Percentiles rank a stretch among this genome's conserved stretches.
Conservation (phyloP, 2,329 filamentous ascomycete genomes). For the Thermoascus crustaceus region DNA sequence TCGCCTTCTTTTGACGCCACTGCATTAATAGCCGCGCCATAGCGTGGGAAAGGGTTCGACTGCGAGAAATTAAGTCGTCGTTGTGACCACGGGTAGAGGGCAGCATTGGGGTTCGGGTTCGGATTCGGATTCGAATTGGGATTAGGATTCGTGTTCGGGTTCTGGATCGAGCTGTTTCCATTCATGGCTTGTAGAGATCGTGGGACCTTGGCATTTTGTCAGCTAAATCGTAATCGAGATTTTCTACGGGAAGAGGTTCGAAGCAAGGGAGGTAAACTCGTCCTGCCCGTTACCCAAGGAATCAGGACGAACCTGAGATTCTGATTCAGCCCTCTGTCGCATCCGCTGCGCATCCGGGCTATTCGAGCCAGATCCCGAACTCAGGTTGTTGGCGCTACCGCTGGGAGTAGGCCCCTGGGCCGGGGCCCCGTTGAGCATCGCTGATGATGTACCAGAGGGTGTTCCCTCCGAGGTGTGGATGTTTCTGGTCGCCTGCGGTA, state of each 20-base stretch:
- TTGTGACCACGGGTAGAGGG: constrained; percentile 94
- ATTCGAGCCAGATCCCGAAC: constrained; percentile 56
- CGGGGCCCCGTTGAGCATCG: constrained; percentile 39
- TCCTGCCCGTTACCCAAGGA: background rate
- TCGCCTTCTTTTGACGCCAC: constrained; percentile 92
- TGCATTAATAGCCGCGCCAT: constrained; percentile 92
- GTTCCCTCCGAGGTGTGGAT: constrained; percentile 49
- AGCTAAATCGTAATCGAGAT: background rate
- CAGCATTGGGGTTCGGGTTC: constrained; percentile 56
- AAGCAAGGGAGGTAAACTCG: background rate
- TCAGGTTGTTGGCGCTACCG: constrained; percentile 61
- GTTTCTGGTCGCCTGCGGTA: constrained; percentile 49
- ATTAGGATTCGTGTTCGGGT: constrained; percentile 59
- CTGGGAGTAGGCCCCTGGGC: constrained; percentile 61
- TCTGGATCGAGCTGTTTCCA: constrained; percentile 35
- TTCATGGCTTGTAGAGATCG: constrained; percentile 48
- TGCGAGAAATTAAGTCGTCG: constrained; percentile 79
- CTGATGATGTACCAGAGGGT: constrained; percentile 32
- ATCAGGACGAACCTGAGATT: constrained; percentile 43
- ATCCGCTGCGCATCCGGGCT: constrained; percentile 59
- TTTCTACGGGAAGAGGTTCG: background rate
- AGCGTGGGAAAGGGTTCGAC: constrained; percentile 85
- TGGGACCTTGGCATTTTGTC: constrained; percentile 16
- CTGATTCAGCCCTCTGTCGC: constrained; percentile 48
- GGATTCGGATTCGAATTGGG: constrained; percentile 61